Evolutionary conservation across 2,329 filamentous ascomycete genomes (phyloP), one percentile per base, ranked within the genome.

Genomic region (Alternaria gaisen): DNA sequence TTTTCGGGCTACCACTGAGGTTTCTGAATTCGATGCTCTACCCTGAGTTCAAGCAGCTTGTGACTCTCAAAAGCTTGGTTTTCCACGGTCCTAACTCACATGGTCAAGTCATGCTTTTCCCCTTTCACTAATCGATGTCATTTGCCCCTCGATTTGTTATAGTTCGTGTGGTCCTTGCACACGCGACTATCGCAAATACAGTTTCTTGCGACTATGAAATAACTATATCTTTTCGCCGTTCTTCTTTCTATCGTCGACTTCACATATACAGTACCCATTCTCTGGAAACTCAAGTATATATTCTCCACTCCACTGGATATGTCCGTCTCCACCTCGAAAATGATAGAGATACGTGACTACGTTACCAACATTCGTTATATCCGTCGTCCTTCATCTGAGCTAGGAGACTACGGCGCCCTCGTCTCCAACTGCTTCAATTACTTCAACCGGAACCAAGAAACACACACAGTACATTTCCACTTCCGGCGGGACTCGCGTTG

Each of bases 271-370:
- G 6, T n/a, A 8, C 0, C 1, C 8, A 16, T 2, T 6, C 4
- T 12, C 34, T 5, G n/a, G 26, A 1, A 6, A 12, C 9, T 4
- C 2, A 36, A 20, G 9, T n/a, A 22, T 22, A 38, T 50, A 50
- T n/a, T n/a, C 20, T 24, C 30, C 14, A n/a, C 20, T 14, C 20
- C 8, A 26, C 22, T 36, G 5, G 16, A 50, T 5, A 38, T 50
- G 46, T 38, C 20, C n/a, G 22, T 14, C 14, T 18, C 5, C 4
- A 14, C 4, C 4, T 5, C 18, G 18, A 55, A 42, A 7, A 53
- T 38, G 20, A 56, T 52, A 36, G 42, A 52, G 18, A 20, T 60
- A 16, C 53, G 58, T n/a, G 47, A 60, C 46, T 60, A 46, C 14
- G 24, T 14, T 16, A 22, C 18, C 20, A 16, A 24, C 11, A 4